phyloP scores from a whole-genome alignment of 805 yeast species.

The Schwanniomyces vanrijiae region DNA sequence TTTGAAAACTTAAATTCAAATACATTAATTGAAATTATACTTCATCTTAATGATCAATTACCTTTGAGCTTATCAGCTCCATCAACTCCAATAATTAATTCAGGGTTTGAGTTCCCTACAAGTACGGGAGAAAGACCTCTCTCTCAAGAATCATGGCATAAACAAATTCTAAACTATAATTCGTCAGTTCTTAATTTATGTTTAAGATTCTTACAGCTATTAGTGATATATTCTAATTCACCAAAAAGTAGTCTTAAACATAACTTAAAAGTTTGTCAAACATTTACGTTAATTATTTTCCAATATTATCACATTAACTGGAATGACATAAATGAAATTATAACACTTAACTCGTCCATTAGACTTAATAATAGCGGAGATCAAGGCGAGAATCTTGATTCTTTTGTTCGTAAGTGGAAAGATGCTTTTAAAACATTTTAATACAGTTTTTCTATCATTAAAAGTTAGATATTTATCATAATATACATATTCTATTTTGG shows the following conservation, averaged over 20 bases:
- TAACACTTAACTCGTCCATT: constrained; percentile 33
- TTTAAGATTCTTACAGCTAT: constrained; percentile 32
- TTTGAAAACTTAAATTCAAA: constrained; percentile 32
- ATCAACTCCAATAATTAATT: constrained; percentile 34
- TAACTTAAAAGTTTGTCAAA: constrained; percentile 27
- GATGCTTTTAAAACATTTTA: constrained; percentile 24
- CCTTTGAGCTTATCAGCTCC: constrained; percentile 47
- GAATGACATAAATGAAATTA: constrained; percentile 34
- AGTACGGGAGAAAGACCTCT: neutral
- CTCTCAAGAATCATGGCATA: neutral
- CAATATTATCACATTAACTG: constrained; percentile 44
- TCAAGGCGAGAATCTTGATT: constrained; percentile 31
- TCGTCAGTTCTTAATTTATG: constrained; percentile 33
- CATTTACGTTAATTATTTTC: constrained; percentile 32
- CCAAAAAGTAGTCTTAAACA: constrained; percentile 29
- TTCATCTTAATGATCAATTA: constrained; percentile 40
- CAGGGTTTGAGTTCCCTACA: constrained; percentile 1
- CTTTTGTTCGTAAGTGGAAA: constrained; percentile 41
- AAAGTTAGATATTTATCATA: neutral
- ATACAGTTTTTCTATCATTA: constrained; percentile 1
- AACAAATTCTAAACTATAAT: constrained; percentile 5
- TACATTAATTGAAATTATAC: constrained; percentile 31
- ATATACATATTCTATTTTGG: neutral
- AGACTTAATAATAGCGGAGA: constrained; percentile 36
- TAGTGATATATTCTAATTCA: constrained; percentile 35